Evolutionary conservation across 495 filamentous ascomycete species (phyloP).

Genomic region (Penicillium nucicola): DNA sequence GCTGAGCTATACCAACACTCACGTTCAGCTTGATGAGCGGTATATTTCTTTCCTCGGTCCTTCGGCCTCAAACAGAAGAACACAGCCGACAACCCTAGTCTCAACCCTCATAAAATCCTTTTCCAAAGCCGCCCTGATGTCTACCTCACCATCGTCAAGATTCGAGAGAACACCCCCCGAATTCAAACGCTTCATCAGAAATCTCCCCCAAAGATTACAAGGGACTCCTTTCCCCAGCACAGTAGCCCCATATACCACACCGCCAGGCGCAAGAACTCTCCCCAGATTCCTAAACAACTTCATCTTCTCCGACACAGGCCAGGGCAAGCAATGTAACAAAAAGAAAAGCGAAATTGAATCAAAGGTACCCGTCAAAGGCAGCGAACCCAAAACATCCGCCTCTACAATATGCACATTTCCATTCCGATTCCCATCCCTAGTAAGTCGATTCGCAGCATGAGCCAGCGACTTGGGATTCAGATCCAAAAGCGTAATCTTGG

Average conservation of each 20-base stretch:
- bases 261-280: slow-evolving; percentile 21
- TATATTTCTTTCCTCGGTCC: slow-evolving; percentile 46
- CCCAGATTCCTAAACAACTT: slow-evolving; percentile 21
- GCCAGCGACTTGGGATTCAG: not conserved
- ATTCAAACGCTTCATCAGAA: not conserved
- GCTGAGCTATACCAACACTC: no score
- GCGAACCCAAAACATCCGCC: not conserved
- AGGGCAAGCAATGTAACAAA: slow-evolving; percentile 37
- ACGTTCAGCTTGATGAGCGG: no score
- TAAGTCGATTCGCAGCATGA: not conserved
- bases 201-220: slow-evolving; percentile 1
- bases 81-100: slow-evolving; percentile 2
- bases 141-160: not conserved
- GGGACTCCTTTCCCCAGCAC: slow-evolving; percentile 22
- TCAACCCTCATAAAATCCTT: slow-evolving; percentile 1
- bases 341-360: slow-evolving; percentile 39
- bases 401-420: not conserved
- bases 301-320: slow-evolving; percentile 15
- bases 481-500: slow-evolving; percentile 1
- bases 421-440: not conserved
- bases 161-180: not conserved
- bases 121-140: not conserved
- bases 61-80: slow-evolving; percentile 28
- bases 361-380: not conserved
- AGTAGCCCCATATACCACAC: slow-evolving; percentile 31